Conservation (phyloP, 2,329 filamentous ascomycete genomes). For the Tolypocladium inflatum region DNA sequence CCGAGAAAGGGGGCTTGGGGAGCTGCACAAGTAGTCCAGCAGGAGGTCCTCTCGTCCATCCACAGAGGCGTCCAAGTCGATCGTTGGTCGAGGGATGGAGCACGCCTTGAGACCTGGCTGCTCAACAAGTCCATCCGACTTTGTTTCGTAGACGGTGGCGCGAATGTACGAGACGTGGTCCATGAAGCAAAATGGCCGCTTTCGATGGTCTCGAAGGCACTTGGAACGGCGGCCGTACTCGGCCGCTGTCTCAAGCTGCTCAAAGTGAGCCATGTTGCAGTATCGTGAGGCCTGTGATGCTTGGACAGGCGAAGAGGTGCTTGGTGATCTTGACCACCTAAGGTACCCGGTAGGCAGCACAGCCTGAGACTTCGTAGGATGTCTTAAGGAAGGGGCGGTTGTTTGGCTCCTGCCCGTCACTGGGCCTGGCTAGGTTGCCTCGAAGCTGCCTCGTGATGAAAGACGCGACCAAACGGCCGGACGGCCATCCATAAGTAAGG, state of each 20-base stretch:
- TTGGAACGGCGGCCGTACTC: conserved; percentile 15
- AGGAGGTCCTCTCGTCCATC: background rate
- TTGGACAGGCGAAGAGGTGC: background rate
- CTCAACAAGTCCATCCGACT: conserved; percentile 9
- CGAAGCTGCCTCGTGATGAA: background rate
- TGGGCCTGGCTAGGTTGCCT: no score
- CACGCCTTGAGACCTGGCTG: conserved; percentile 10
- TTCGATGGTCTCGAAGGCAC: conserved; percentile 17
- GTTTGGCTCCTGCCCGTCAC: background rate
- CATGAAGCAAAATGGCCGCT: conserved; percentile 16
- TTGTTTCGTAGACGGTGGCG: conserved; percentile 3
- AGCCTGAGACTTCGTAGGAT: background rate
- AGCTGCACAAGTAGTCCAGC: background rate
- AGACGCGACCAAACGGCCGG: background rate
- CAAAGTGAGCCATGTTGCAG: background rate
- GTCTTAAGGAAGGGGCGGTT: background rate
- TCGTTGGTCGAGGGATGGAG: conserved; percentile 8
- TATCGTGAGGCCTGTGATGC: background rate
- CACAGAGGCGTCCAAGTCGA: conserved; percentile 4
- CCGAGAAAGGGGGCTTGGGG: background rate
- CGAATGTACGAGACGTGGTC: conserved; percentile 12
- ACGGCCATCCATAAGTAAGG: background rate
- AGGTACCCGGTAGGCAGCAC: no score
- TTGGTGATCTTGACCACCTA: background rate
- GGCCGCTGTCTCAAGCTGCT: conserved; percentile 7